A percentile compares a stretch with the other conserved stretches of the same genome.
These are phyloP conservation scores for Hypoxylon sp. DNA, from an alignment of 2,329 filamentous ascomycete genomes.

Conservation along the genomic window DNA sequence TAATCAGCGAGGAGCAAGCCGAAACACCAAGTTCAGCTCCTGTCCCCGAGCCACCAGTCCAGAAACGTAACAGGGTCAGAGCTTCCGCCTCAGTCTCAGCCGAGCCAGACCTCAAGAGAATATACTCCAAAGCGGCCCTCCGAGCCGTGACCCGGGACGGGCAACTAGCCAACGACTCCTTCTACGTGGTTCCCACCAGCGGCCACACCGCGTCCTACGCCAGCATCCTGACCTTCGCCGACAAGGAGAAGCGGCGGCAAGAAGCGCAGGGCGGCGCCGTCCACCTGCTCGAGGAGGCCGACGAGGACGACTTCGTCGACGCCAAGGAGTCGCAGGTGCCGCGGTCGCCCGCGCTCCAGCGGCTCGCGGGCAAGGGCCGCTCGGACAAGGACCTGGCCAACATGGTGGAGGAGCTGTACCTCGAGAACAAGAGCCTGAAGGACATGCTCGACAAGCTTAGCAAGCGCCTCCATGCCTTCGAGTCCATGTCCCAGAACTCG, in stretches of 20 bases:
- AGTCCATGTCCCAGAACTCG: conserved; percentile 90
- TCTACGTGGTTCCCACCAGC: conserved; percentile 94
- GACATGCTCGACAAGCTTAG: conserved; percentile 88
- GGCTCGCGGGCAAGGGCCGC: conserved; percentile 59
- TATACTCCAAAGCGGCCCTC: conserved; percentile 89
- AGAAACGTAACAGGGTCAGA: conserved; percentile 58
- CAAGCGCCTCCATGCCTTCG: conserved; percentile 91
- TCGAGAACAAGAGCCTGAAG: conserved; percentile 90
- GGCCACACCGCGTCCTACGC: conserved; percentile 95
- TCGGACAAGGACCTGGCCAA: conserved; percentile 69
- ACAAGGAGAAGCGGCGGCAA: conserved; percentile 75
- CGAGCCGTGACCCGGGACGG: conserved; percentile 81
- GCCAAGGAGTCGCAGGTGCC: conserved; percentile 76
- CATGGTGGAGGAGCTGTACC: conserved; percentile 86
- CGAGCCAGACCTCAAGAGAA: conserved; percentile 83
- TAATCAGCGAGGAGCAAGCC: conserved; percentile 67
- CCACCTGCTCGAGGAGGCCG: conserved; percentile 68
- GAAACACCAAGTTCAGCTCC: conserved; percentile 60
- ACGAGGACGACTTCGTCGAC: conserved; percentile 91
- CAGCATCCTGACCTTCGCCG: conserved; percentile 81
- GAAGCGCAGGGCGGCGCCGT: conserved; percentile 61
- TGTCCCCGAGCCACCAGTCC: conserved; percentile 57
- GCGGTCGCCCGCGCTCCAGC: conserved; percentile 61
- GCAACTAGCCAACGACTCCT: conserved; percentile 78
- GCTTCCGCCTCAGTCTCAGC: conserved; percentile 55